phyloP scores from a whole-genome alignment of 164 flowering plant genomes.

The Kingdonia uniflora region DNA sequence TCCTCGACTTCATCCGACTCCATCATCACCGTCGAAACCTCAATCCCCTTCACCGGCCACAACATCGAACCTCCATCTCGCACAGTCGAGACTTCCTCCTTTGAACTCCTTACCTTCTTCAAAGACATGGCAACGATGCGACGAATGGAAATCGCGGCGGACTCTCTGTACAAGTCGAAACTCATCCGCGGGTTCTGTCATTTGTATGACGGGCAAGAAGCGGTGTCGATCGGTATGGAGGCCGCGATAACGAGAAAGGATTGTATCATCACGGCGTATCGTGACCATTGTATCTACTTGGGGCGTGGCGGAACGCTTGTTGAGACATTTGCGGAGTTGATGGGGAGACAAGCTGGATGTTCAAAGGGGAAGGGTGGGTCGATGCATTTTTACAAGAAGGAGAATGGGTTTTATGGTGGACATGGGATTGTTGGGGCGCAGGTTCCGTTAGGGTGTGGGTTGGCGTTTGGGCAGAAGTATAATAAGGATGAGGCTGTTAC shows the following conservation, averaged over 20 bases:
- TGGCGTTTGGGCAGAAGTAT: slow-evolving; percentile 90
- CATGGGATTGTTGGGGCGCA: slow-evolving; percentile 99
- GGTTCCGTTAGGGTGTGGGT: slow-evolving; percentile 76
- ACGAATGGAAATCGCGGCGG: slow-evolving; percentile 94
- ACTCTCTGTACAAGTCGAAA: slow-evolving; percentile 90
- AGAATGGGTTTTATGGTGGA: slow-evolving; percentile 74
- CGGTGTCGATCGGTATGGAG: slow-evolving; percentile 92
- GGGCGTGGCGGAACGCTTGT: slow-evolving; percentile 83
- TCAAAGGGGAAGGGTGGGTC: slow-evolving; percentile 93
- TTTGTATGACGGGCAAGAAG: slow-evolving; percentile 95
- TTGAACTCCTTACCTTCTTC: slow-evolving; percentile 70
- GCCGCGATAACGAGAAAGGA: slow-evolving; percentile 82
- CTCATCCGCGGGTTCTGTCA: slow-evolving; percentile 96
- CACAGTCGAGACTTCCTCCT: slow-evolving; percentile 50
- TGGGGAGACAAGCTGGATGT: slow-evolving; percentile 79
- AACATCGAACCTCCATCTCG: slow-evolving; percentile 72
- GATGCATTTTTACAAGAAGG: slow-evolving; percentile 95
- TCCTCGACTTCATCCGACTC: slow-evolving; percentile 22
- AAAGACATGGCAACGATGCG: slow-evolving; percentile 76
- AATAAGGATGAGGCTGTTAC: slow-evolving; percentile 63
- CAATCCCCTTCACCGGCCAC: slow-evolving; percentile 74
- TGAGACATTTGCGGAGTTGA: slow-evolving; percentile 67
- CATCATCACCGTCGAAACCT: slow-evolving; percentile 56
- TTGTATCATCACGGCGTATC: slow-evolving; percentile 80
- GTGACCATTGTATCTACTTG: slow-evolving; percentile 75